Conservation (phyloP, 176 grass and related monocot species). For the Tillandsia fasciculata region DNA sequence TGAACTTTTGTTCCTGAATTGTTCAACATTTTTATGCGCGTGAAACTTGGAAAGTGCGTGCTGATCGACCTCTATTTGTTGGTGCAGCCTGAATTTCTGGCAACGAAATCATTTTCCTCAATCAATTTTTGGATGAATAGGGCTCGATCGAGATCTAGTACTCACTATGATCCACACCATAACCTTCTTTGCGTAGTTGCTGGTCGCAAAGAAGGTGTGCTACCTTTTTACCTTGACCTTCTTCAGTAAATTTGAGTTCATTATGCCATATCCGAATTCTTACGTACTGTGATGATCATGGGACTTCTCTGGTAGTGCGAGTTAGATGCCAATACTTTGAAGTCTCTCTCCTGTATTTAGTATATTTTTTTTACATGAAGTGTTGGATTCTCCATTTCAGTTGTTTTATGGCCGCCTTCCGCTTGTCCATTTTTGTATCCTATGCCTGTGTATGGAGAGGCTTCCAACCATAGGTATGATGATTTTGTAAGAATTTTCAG, state of each 20-base stretch:
- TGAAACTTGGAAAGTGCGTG: constrained; percentile 7
- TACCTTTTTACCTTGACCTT: constrained; percentile 11
- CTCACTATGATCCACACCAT: constrained; percentile 92
- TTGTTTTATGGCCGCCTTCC: constrained; percentile 77
- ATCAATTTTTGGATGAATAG: constrained; percentile 99
- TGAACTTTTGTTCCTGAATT: constrained; percentile 15
- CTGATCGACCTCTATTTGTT: constrained; percentile 14
- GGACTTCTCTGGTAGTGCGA: too few relatives aligned
- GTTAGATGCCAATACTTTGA: too few relatives aligned
- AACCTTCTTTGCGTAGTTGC: constrained; percentile 85
- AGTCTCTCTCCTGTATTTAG: too few relatives aligned
- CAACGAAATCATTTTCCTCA: constrained; percentile 48
- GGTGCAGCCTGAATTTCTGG: constrained; percentile 63
- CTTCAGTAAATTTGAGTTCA: not conserved
- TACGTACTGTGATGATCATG: too few relatives aligned
- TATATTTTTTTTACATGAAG: too few relatives aligned
- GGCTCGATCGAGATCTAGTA: constrained; percentile 75
- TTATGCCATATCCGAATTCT: too few relatives aligned
- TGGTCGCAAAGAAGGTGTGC: constrained; percentile 72
- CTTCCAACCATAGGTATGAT: constrained; percentile 92
- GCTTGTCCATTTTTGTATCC: constrained; percentile 69
- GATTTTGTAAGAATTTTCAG: not conserved
- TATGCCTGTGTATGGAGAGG: constrained; percentile 90
- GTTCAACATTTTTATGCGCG: not conserved
- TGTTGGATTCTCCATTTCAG: constrained; percentile 26